phyloP scores from a whole-genome alignment of 768 basidiomycete genomes.

The Suillus paluster region DNA sequence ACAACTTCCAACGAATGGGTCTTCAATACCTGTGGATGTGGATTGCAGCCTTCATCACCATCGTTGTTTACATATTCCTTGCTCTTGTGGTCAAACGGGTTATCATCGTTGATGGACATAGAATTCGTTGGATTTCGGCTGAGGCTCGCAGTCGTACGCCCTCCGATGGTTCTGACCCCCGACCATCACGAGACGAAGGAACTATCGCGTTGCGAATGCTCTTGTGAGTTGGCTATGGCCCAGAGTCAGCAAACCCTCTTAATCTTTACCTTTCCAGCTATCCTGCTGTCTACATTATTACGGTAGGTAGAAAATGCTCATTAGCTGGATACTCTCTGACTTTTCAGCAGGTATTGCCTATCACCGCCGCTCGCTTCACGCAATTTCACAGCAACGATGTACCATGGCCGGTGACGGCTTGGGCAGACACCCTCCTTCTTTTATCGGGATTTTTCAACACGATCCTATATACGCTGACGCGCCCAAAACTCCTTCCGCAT shows the following conservation, averaged over 20 bases:
- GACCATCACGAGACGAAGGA: conserved; percentile 16
- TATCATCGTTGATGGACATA: conserved; percentile 37
- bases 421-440: conserved; percentile 46
- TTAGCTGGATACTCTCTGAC: not conserved
- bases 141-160: conserved; percentile 12
- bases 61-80: conserved; percentile 49
- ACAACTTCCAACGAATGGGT: conserved; percentile 44
- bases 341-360: conserved; percentile 39
- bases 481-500: conserved; percentile 43
- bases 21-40: conserved; percentile 61
- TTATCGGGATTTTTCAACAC: conserved; percentile 52
- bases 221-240: conserved; percentile 41
- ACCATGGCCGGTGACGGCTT: conserved; percentile 42
- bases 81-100: conserved; percentile 46
- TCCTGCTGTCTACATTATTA: conserved; percentile 47
- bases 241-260: conserved; percentile 3
- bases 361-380: conserved; percentile 45
- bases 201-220: conserved; percentile 48
- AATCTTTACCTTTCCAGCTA: conserved; percentile 37
- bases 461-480: conserved; percentile 41
- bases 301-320: conserved; percentile 24
- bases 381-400: conserved; percentile 33
- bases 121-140: conserved; percentile 21
- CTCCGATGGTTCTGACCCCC: not conserved
- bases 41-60: conserved; percentile 46